Evolutionary conservation across 176 grass and related monocot species (phyloP), one percentile per base, ranked within the genome.

Genomic region (Tillandsia leiboldiana): DNA sequence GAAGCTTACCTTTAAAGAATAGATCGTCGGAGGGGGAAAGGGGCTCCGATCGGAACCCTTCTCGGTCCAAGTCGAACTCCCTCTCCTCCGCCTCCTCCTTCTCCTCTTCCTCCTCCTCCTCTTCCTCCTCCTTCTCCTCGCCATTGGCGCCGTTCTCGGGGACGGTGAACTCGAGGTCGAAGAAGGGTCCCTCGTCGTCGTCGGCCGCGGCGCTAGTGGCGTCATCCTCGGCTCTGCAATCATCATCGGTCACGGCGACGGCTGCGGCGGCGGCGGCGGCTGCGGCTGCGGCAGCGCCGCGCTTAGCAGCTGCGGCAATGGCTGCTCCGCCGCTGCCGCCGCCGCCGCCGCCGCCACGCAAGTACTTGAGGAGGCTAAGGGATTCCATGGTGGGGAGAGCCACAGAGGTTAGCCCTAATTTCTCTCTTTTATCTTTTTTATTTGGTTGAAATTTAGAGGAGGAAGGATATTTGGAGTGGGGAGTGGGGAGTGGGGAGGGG

Each of bases 141-240:
- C 72, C 78, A 13, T 73, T 72, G 12, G 70, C 74, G 14, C 59
- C 77, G 50, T 68, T 71, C 42, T 85, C 89, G 54, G 90, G 88
- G 68, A 88, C 79, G 10, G 95, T 74, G 66, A 99, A 94, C 95
- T 99, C 95, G 11, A 99, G 87, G 75, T 99, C 95, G 70, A 99
- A 99, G 82, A 90, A 99, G 18, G 95, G 88, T 10, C 89, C 89
- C 53, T 90, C 93, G 62, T 96, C 89, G 15, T 93, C 24, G 15
- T 52, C 63, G n/a, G 42, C 68, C 14, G 3, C 33, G 33, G 28
- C 28, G 24, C 24, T 24, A 2, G 28, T 3, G 28, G 64, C 70
- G 2, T 29, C 28, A 1, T 29, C 3, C 28, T 29, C 28, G 2
- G 3, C 28, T 29, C 28, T 29, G 28, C 28, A 29, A 3, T 77